Evolutionary conservation across 768 basidiomycete genomes (phyloP).

Genomic region (Leucosporidium creatinivorum): DNA sequence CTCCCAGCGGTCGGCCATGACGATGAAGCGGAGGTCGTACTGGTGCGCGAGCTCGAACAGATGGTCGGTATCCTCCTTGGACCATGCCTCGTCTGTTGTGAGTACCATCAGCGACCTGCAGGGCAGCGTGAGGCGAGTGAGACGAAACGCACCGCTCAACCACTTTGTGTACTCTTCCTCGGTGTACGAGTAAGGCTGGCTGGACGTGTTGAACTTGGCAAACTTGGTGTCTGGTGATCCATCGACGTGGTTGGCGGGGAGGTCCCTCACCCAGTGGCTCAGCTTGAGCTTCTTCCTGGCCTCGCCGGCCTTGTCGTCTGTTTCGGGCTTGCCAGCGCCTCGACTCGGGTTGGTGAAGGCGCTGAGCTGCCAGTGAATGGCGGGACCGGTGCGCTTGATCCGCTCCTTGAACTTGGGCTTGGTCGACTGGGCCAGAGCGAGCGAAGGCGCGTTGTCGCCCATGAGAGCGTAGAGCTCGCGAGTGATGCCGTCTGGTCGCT

Average conservation of each 20-base stretch:
- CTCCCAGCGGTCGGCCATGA: slow-evolving; percentile 84
- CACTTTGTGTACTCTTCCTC: slow-evolving; percentile 79
- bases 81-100: slow-evolving; percentile 72
- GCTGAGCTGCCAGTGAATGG: slow-evolving; percentile 13
- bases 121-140: neutral
- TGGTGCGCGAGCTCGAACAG: slow-evolving; percentile 70
- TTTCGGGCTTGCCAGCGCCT: slow-evolving; percentile 46
- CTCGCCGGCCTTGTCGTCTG: slow-evolving; percentile 59
- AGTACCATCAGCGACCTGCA: neutral
- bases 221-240: slow-evolving; percentile 54
- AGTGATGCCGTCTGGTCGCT: slow-evolving; percentile 66
- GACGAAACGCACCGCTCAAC: slow-evolving; percentile 55
- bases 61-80: slow-evolving; percentile 88
- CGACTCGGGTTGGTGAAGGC: slow-evolving; percentile 27
- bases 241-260: slow-evolving; percentile 13
- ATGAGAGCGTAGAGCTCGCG: slow-evolving; percentile 90
- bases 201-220: slow-evolving; percentile 66
- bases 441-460: slow-evolving; percentile 80
- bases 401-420: slow-evolving; percentile 82
- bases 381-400: slow-evolving; percentile 64
- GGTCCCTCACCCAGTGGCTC: slow-evolving; percentile 68
- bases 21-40: slow-evolving; percentile 81
- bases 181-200: slow-evolving; percentile 63
- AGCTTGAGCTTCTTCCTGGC: slow-evolving; percentile 62
- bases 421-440: slow-evolving; percentile 59